phyloP scores from a whole-genome alignment of 2,329 filamentous ascomycete species.

The Nemania sp. region DNA sequence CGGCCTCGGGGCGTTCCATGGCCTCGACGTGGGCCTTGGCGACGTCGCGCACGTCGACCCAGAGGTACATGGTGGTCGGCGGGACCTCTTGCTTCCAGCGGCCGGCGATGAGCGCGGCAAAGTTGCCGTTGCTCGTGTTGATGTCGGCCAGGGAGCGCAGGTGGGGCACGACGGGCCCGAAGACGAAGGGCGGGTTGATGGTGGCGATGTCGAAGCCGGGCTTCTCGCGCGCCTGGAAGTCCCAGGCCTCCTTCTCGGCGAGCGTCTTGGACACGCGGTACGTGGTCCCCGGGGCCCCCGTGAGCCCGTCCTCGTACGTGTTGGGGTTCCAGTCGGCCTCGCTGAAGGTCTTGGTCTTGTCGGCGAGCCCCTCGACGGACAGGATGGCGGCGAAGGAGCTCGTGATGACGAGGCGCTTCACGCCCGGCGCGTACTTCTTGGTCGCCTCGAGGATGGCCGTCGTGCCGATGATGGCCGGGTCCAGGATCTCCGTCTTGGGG shows the following conservation, averaged over 20 bases:
- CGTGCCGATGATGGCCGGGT: constrained; percentile 62
- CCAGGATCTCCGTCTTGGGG: constrained; percentile 57
- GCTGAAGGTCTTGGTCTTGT: constrained; percentile 49
- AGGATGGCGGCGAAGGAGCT: constrained; percentile 61
- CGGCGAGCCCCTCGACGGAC: constrained; percentile 42
- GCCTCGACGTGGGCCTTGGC: constrained; percentile 58
- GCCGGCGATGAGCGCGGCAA: constrained; percentile 56
- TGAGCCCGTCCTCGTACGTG: constrained; percentile 50
- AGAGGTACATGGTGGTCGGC: constrained; percentile 49
- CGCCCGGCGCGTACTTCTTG: constrained; percentile 58
- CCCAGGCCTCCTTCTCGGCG: constrained; percentile 59
- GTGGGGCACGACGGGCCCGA: constrained; percentile 57
- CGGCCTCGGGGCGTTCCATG: constrained; percentile 52
- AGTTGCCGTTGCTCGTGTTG: constrained; percentile 59
- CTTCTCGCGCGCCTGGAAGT: constrained; percentile 50
- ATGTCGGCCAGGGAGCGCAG: constrained; percentile 50
- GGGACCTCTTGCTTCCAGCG: constrained; percentile 53
- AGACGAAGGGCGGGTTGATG: constrained; percentile 59
- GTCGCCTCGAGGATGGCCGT: constrained; percentile 75
- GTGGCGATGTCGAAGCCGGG: constrained; percentile 57
- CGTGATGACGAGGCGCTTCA: constrained; percentile 72
- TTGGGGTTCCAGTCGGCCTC: constrained; percentile 60
- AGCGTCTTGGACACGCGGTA: constrained; percentile 61
- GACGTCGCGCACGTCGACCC: constrained; percentile 62
- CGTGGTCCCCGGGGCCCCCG: constrained; percentile 46